Evolutionary conservation across 2,329 filamentous ascomycete species (phyloP).

Genomic region (Beauveria sp.): DNA sequence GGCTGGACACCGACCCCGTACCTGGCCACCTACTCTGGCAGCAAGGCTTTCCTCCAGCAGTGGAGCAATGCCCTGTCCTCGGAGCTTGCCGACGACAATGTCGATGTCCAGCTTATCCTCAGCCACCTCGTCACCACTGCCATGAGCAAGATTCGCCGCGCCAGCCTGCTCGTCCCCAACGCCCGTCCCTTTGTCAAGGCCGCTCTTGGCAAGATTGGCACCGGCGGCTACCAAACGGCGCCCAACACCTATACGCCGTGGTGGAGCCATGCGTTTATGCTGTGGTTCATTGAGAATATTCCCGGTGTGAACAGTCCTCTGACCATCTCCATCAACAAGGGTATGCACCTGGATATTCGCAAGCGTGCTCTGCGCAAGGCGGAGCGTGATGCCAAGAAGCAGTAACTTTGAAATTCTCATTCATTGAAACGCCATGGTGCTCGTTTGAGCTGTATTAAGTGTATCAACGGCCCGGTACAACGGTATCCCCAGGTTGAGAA

Average conservation of each 20-base stretch:
- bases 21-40: constrained; percentile 91
- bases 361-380: constrained; percentile 76
- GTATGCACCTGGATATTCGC: constrained; percentile 78
- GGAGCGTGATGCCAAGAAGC: constrained; percentile 71
- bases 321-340: constrained; percentile 43
- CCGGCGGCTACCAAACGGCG: constrained; percentile 69
- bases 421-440: not conserved
- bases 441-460: not conserved
- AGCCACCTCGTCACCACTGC: constrained; percentile 90
- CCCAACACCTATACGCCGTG: constrained; percentile 84
- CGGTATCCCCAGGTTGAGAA: not conserved
- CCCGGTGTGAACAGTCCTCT: constrained; percentile 41
- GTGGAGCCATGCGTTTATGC: constrained; percentile 86
- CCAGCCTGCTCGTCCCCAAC: constrained; percentile 70
- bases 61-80: constrained; percentile 83
- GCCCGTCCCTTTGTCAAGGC: constrained; percentile 75
- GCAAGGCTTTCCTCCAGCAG: constrained; percentile 95
- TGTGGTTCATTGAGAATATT: constrained; percentile 65
- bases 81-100: constrained; percentile 71
- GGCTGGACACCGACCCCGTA: constrained; percentile 87
- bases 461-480: not conserved
- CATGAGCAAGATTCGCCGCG: constrained; percentile 90
- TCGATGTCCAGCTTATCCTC: constrained; percentile 86
- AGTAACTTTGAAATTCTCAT: constrained; percentile 17
- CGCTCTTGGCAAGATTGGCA: constrained; percentile 73